Evolutionary conservation across 306 rosid species (phyloP), one percentile per base, ranked within the genome.

Genomic region (Canavalia gladiata): DNA sequence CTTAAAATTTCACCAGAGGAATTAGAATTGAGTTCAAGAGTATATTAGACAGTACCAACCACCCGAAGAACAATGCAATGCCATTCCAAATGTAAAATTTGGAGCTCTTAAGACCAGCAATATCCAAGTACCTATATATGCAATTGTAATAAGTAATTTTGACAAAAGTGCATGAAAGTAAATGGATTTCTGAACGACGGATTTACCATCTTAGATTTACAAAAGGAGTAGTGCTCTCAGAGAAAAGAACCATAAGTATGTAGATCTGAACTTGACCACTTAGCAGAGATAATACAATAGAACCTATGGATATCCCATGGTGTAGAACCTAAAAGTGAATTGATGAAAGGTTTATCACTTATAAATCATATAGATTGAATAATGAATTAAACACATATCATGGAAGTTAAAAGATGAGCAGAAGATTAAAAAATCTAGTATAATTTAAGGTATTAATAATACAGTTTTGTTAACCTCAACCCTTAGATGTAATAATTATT

Each of bases 171-270:
- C 49, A 28, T 4, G 60, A 59, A 76, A 72, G 30, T 58, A 50
- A 30, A 54, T 31, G 56, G 39, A 73, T 47, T 59, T 75, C 77
- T 47, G 72, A 49, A 28, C 60, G 49, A 62, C 47, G 55, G 35
- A 75, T 78, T 88, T 80, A 89, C 97, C 97, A 92, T 92, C 97
- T 87, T 52, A 92, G 86, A 78, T 92, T 92, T 72, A 92, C 91
- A 13, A 90, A 90, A 30, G 97, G 95, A 78, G 95, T 90, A 4
- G 97, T 92, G 83, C 69, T 82, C 85, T 92, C 97, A 4, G 97
- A 84, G 81, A 92, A 89, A 62, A 92, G 93, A 84, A 88, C 89
- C 97, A 92, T 83, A 29, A 90, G 88, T 63, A 88, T 79, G 87
- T 92, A 92, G 73, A 89, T 68, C 82, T 87, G 97, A 29, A 60